phyloP scores from a whole-genome alignment of 768 basidiomycete species.

The Leccinum disarticulatum region DNA sequence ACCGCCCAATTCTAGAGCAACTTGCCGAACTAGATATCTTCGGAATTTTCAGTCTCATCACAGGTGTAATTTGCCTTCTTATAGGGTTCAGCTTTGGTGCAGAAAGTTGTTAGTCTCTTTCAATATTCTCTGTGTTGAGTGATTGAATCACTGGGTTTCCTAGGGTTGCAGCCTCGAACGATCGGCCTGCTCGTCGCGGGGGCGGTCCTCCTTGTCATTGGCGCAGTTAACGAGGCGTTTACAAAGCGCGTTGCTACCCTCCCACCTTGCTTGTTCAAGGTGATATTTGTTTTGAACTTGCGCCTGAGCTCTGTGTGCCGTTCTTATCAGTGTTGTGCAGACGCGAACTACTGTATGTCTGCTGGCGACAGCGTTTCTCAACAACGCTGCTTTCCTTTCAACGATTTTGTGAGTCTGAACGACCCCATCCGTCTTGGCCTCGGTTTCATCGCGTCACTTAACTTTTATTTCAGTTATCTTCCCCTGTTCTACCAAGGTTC shows the following conservation, averaged over 20 bases:
- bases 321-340: constrained; percentile 31
- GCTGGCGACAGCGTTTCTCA: constrained; percentile 58
- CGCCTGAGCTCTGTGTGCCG: neutral
- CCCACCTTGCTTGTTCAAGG: constrained; percentile 73
- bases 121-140: neutral
- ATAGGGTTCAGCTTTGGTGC: constrained; percentile 72
- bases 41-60: constrained; percentile 62
- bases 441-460: neutral
- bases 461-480: constrained; percentile 45
- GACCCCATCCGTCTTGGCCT: neutral
- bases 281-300: constrained; percentile 18
- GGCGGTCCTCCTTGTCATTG: constrained; percentile 46
- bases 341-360: constrained; percentile 68
- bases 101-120: constrained; percentile 50
- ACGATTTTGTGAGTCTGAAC: constrained; percentile 25
- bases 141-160: neutral
- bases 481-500: constrained; percentile 68
- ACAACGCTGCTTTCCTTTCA: constrained; percentile 60
- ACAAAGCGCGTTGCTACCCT: constrained; percentile 69
- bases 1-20: constrained; percentile 57
- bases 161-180: constrained; percentile 58
- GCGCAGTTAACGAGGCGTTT: constrained; percentile 54
- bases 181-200: constrained; percentile 61
- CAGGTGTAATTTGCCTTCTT: constrained; percentile 64
- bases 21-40: constrained; percentile 65